Percentiles rank a stretch among this genome's conserved stretches.
These are phyloP conservation scores for Fusarium sp. DNA, from an alignment of 2,329 filamentous ascomycete species.

Conservation along the genomic window DNA sequence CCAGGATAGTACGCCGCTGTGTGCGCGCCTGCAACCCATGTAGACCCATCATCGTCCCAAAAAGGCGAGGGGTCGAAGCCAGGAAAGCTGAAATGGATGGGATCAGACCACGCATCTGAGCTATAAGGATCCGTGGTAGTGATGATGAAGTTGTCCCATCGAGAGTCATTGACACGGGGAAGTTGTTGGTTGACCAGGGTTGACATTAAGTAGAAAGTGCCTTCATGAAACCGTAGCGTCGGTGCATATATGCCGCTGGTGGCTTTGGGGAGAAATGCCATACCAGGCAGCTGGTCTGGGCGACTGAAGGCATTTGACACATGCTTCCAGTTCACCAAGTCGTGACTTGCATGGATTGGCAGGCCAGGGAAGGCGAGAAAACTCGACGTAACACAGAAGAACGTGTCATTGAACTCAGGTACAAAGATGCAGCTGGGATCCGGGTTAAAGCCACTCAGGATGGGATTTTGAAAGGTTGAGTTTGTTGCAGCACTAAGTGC, in stretches of 20 bases:
- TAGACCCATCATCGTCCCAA: conserved; percentile 38
- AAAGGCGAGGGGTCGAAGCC: conserved; percentile 35
- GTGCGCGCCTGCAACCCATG: conserved; percentile 53
- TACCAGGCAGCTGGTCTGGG: conserved; percentile 54
- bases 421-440: conserved; percentile 60
- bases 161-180: conserved; percentile 41
- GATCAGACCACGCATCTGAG: conserved; percentile 55
- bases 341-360: conserved; percentile 62
- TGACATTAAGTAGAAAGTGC: conserved; percentile 58
- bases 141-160: conserved; percentile 51
- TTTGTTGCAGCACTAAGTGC: neutral
- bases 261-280: conserved; percentile 34
- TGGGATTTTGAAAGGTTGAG: conserved; percentile 53
- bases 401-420: conserved; percentile 54
- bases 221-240: conserved; percentile 55
- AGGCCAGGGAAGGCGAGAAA: conserved; percentile 65
- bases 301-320: conserved; percentile 46
- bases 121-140: conserved; percentile 54
- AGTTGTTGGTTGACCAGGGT: conserved; percentile 52
- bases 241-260: conserved; percentile 61
- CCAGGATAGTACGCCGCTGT: conserved; percentile 30
- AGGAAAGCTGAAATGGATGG: conserved; percentile 32
- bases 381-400: conserved; percentile 64
- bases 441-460: conserved; percentile 62
- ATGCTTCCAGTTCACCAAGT: conserved; percentile 61